Conservation (phyloP, 805 yeast genomes). For the Myxozyma lipomycoides region DNA sequence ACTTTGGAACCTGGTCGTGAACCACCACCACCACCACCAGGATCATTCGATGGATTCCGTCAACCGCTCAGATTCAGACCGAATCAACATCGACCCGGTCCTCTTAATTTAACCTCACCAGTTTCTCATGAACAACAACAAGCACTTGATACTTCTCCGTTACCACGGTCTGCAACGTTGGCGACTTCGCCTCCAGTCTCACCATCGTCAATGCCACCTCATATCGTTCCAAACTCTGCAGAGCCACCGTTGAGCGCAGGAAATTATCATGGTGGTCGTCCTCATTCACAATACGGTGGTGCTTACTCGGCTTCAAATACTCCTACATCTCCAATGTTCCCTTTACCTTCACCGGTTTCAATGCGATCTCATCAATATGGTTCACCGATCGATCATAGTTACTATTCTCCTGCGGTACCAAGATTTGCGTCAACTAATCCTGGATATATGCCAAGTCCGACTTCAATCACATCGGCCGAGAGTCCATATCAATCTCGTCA, state of each 20-base stretch:
- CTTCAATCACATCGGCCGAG: not conserved
- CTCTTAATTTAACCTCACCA: slow-evolving; percentile 13
- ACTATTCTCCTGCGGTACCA: slow-evolving; percentile 3
- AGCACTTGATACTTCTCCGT: not conserved
- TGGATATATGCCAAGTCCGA: no score
- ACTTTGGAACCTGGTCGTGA: slow-evolving; percentile 1
- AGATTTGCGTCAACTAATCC: not conserved
- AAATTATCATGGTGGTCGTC: not conserved
- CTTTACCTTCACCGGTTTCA: slow-evolving; percentile 5
- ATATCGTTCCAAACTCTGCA: not conserved
- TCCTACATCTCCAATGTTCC: slow-evolving; percentile 11
- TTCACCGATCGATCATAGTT: not conserved
- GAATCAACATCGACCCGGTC: slow-evolving; percentile 24
- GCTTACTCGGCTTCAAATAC: slow-evolving; percentile 1
- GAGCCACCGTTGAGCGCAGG: not conserved
- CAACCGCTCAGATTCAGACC: slow-evolving; percentile 25
- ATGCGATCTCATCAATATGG: not conserved
- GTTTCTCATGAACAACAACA: not conserved
- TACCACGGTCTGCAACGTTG: slow-evolving; percentile 3
- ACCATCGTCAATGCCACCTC: slow-evolving; percentile 8
- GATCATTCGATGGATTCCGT: slow-evolving; percentile 9
- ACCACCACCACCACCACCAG: slow-evolving; percentile 15
- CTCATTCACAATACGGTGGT: not conserved
- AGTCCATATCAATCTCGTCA: not conserved
- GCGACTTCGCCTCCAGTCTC: slow-evolving; percentile 10